These are phyloP conservation scores for Periglandula ipomoeae DNA, from an alignment of 2,329 filamentous ascomycete species.

Conservation along the genomic window DNA sequence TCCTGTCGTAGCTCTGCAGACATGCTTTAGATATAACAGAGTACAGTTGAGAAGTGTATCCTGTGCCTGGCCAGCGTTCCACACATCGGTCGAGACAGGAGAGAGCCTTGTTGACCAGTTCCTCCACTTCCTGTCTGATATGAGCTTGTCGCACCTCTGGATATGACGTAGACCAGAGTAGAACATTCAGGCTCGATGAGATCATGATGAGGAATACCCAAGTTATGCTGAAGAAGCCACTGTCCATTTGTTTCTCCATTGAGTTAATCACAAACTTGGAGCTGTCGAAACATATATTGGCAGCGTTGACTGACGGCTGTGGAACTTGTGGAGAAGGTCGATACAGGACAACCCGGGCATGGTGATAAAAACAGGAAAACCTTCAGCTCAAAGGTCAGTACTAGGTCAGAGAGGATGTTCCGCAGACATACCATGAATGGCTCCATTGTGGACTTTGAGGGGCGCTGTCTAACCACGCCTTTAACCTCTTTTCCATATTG, in stretches of 20 bases:
- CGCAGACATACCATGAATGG: slow-evolving; percentile 59
- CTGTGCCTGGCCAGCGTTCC: slow-evolving; percentile 85
- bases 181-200: slow-evolving; percentile 85
- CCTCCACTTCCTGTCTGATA: slow-evolving; percentile 63
- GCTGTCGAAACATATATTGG: slow-evolving; percentile 73
- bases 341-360: slow-evolving; percentile 81
- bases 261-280: slow-evolving; percentile 74
- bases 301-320: slow-evolving; percentile 70
- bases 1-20: slow-evolving; percentile 71
- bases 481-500: slow-evolving; percentile 68
- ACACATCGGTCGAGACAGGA: slow-evolving; percentile 73
- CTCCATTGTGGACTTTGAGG: slow-evolving; percentile 65
- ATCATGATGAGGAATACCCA: slow-evolving; percentile 89
- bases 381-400: slow-evolving; percentile 23
- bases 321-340: slow-evolving; percentile 89
- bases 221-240: slow-evolving; percentile 70
- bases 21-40: slow-evolving; percentile 78
- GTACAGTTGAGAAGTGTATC: slow-evolving; percentile 77
- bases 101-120: slow-evolving; percentile 63
- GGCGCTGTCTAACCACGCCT: slow-evolving; percentile 68
- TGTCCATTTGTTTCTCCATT: slow-evolving; percentile 70
- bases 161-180: slow-evolving; percentile 88
- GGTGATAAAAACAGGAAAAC: slow-evolving; percentile 65
- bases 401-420: neutral
- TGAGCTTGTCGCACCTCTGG: slow-evolving; percentile 69